A percentile compares a stretch with the other conserved stretches of the same genome.
phyloP scores from a whole-genome alignment of 805 yeast genomes.

The Starmerella scarabaei region DNA sequence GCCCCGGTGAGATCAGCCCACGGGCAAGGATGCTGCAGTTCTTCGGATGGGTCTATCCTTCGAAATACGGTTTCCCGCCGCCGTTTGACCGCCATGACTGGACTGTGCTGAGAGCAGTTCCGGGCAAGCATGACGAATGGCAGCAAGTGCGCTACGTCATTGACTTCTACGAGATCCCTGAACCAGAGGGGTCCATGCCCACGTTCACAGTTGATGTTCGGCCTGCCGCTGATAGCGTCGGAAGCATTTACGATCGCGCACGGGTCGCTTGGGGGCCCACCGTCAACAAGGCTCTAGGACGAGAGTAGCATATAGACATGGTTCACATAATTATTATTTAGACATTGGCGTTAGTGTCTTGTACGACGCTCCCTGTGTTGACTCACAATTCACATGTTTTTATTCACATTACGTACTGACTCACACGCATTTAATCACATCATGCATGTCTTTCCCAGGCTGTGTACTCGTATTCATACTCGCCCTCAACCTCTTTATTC shows the following conservation, averaged over 20 bases:
- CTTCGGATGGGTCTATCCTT: conserved; percentile 61
- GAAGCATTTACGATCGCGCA: conserved; percentile 55
- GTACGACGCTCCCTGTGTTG: no score
- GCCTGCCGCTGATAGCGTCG: conserved; percentile 71
- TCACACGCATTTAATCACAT: no score
- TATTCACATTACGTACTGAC: no score
- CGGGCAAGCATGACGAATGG: conserved; percentile 34
- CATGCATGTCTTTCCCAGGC: conserved; percentile 31
- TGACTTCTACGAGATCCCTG: conserved; percentile 94
- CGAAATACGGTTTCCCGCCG: conserved; percentile 55
- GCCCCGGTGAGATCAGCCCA: conserved; percentile 79
- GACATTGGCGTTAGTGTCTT: no score
- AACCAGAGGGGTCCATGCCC: conserved; percentile 48
- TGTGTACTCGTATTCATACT: conserved; percentile 45
- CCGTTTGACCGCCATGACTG: conserved; percentile 99
- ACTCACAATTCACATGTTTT: no score
- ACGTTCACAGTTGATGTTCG: conserved; percentile 86
- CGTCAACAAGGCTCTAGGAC: conserved; percentile 63
- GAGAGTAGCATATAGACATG: conserved; percentile 1
- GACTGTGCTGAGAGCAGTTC: conserved; percentile 62
- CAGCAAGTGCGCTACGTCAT: conserved; percentile 76
- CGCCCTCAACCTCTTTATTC: conserved; percentile 32
- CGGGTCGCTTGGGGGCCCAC: conserved; percentile 53
- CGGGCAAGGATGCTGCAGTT: conserved; percentile 59
- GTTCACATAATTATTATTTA: no score